phyloP scores from a whole-genome alignment of 2,329 filamentous ascomycete genomes.

The Sporothrix phasma region DNA sequence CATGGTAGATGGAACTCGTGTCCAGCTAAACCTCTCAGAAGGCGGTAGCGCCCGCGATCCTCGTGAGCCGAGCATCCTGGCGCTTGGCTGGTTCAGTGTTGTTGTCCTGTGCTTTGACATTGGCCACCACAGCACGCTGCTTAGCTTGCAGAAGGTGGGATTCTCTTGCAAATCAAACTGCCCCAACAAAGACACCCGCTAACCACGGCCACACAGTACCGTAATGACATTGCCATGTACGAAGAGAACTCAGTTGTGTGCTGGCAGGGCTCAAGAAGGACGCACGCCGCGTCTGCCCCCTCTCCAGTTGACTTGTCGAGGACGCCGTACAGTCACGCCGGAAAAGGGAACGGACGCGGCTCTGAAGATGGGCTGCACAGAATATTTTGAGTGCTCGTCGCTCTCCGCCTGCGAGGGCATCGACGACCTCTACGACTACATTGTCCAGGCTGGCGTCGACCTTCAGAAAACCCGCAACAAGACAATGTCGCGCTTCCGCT shows the following conservation, averaged over 20 bases:
- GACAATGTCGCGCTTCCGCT: conserved; percentile 16
- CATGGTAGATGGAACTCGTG: conserved; percentile 10
- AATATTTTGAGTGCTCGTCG: conserved; percentile 22
- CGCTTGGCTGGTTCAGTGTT: conserved; percentile 19
- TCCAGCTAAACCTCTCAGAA: conserved; percentile 18
- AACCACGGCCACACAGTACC: conserved; percentile 12
- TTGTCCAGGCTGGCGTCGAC: conserved; percentile 16
- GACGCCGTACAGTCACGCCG: neutral
- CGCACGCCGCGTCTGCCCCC: conserved; percentile 8
- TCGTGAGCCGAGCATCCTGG: conserved; percentile 15
- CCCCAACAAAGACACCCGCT: neutral
- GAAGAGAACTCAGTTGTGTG: conserved; percentile 18
- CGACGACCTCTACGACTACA: conserved; percentile 16
- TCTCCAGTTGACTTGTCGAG: no score
- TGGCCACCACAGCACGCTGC: conserved; percentile 12
- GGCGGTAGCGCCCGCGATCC: conserved; percentile 15
- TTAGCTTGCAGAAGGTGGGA: conserved; percentile 15
- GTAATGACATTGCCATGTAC: conserved; percentile 19
- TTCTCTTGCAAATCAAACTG: neutral
- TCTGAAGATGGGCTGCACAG: conserved; percentile 8
- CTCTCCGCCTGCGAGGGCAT: conserved; percentile 16
- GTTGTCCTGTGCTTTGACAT: conserved; percentile 19
- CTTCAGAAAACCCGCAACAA: conserved; percentile 15
- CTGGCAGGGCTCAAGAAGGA: conserved; percentile 21
- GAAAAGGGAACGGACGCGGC: conserved; percentile 14